Evolutionary conservation across 2,329 filamentous ascomycete genomes (phyloP), one percentile per base, ranked within the genome.

Genomic region (Trichoderma polysporum): DNA sequence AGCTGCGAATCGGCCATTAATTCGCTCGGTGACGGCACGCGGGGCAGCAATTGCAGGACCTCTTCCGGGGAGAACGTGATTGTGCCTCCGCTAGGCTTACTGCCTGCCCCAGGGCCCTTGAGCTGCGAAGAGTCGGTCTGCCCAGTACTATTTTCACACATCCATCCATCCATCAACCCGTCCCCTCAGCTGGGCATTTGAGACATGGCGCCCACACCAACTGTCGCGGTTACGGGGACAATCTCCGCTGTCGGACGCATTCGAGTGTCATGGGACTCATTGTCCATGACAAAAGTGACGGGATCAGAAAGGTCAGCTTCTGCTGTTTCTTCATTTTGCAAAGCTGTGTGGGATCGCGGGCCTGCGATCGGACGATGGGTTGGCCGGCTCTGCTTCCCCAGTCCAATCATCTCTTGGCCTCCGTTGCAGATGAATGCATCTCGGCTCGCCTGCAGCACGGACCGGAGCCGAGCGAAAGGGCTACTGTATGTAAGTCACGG

Each of bases 171-270:
- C 27, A 45, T n/a, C n/a, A 7, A n/a, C 49, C 29, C 58, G 27
- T 7, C 7, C 25, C 41, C 41, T 22, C 41, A 19, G 13, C 39
- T 19, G n/a, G 35, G 58, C 19, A 10, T 27, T 35, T 56, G 37
- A 64, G 60, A 64, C 60, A 56, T 54, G 19, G 50, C 49, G 50
- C 41, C 60, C 49, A 64, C 60, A 64, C 49, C 49, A 52, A 56
- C 8, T 31, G 19, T 17, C 35, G 25, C 60, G 60, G 49, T 27
- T 54, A 33, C 33, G 49, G 37, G 15, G 50, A 31, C 41, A 9
- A 15, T 66, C 62, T 66, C 62, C 62, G 62, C 62, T 66, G 62
- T 66, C 62, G 62, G 62, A 66, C 52, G 62, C 62, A 66, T 50
- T 61, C 62, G 27, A 58, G 62, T 31, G 60, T 64, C 60, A 64